These are phyloP conservation scores for Kurtzmaniella cleridarum DNA, from an alignment of 805 yeast genomes.

Conservation along the genomic window DNA sequence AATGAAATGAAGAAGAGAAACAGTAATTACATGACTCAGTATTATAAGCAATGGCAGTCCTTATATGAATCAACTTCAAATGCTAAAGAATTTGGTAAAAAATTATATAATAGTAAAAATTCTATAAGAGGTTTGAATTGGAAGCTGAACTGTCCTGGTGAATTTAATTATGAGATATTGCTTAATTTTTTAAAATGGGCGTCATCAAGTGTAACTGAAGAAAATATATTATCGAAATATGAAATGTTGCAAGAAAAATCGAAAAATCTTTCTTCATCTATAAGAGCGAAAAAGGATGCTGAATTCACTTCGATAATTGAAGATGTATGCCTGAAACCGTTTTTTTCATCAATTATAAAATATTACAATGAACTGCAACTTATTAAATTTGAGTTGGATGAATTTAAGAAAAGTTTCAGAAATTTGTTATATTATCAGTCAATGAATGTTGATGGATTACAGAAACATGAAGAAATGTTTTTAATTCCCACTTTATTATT, in stretches of 20 bases:
- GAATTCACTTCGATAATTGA: conserved; percentile 27
- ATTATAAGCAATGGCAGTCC: not conserved
- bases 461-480: conserved; percentile 35
- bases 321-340: conserved; percentile 22
- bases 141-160: conserved; percentile 29
- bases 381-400: conserved; percentile 6
- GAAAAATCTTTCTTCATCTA: conserved; percentile 19
- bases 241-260: conserved; percentile 16
- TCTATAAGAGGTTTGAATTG: conserved; percentile 29
- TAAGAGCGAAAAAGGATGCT: conserved; percentile 24
- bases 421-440: conserved; percentile 33
- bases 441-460: conserved; percentile 30
- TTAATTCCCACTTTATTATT: conserved; percentile 32
- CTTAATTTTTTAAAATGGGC: conserved; percentile 16
- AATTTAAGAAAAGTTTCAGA: conserved; percentile 21
- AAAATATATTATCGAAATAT: conserved; percentile 14
- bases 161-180: conserved; percentile 23
- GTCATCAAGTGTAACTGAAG: conserved; percentile 11
- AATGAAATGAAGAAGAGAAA: conserved; percentile 20
- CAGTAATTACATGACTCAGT: conserved; percentile 7
- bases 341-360: conserved; percentile 16
- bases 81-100: conserved; percentile 18
- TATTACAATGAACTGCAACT: conserved; percentile 12
- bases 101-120: conserved; percentile 23
- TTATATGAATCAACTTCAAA: conserved; percentile 1